Base-by-base conservation (phyloP, 805 yeast species). In the Candida andamanensis region DNA sequence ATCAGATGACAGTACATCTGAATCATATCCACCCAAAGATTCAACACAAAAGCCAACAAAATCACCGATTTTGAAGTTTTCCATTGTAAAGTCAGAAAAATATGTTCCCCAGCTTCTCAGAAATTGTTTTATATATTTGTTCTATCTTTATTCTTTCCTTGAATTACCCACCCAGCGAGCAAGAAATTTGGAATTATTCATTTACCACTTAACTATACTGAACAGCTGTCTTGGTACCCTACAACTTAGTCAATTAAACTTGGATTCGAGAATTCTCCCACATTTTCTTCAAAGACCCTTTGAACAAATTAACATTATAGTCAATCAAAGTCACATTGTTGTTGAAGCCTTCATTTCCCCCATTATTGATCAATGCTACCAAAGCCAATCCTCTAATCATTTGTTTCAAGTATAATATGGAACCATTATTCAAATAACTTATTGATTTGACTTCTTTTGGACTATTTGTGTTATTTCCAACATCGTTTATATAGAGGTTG, bases 361-460 rank as follows among this genome's bases (percentile, higher is more conserved):
- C 42, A 19, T 36, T 37, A 30, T 30, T 72, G 9, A 86, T 78
- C 35, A 89, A 67, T 1, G 95, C 95, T 24, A 90, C 96, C 37
- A 92, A 65, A 3, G 97, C 95, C 41, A 90, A 64, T 1, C 96
- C 96, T 41, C 95, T 74, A 33, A 90, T 82, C 95, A 92, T 86
- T 50, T 86, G 95, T 41, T 84, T 80, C 50, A 92, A 66, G 45
- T 87, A 86, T 21, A 90, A 63, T 17, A 83, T 74, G n/a, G 84
- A 72, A 0, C 95, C 97, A 53, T 85, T 86, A 29, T 83, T 83
- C 32, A 92, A 67, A 37, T 72, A 76, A 13, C 95, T 81, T 4
- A 80, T 74, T 33, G 92, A 81, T 51, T 76, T 76, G 33, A 79
- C 56, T 37, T 67, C 76, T 29, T 60, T 57, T 3, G 30, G 37